Evolutionary conservation across 139 green algal species (phyloP), one percentile per base, ranked within the genome.

Genomic region (Chlorella ohadii): DNA sequence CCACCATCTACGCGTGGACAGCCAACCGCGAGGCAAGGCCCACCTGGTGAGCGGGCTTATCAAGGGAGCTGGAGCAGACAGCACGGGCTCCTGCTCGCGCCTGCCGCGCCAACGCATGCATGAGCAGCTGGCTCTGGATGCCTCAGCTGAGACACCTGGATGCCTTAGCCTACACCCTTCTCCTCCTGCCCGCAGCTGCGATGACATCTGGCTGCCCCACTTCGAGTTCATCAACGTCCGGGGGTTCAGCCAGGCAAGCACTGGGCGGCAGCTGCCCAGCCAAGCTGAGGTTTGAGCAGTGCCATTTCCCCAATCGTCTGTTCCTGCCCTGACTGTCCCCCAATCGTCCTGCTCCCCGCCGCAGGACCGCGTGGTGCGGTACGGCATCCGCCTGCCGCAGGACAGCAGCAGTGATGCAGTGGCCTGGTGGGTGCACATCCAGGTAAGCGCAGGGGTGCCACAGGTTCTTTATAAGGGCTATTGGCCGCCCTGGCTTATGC

Each of bases 151-250:
- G 7, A 16, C 7, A 51, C 44, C 44, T 51, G 6, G 44, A 51
- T 9, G 44, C 44, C 9, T 9, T 51, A 6, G 7, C 44, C 44
- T 51, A 9, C 44, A 6, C 44, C 7, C 44, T 16, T 9, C 7
- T 9, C 44, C 44, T 22, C 33, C 7, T 12, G 27, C 17, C 0
- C 39, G 75, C 75, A 82, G 84, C 84, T 89, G 86, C 72, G 80
- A 89, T 67, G n/a, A 27, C 65, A 36, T 80, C 25, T 88, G 23
- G 25, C 85, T 87, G 47, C 85, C 89, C 1, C 79, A 91, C 87
- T 89, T 94, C 83, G 34, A 92, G 82, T 64, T 94, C 82, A 19
- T 86, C 33, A 64, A 93, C 64, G 82, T 91, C 77, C 51, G 80
- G 4, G 85, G 79, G 2, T 89, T 86, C 27, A 64, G 25, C 27